Percentiles rank a stretch among this genome's conserved stretches.
These are phyloP conservation scores for Xylaria flabelliformis DNA, from an alignment of 495 filamentous ascomycete species.

Conservation along the genomic window DNA sequence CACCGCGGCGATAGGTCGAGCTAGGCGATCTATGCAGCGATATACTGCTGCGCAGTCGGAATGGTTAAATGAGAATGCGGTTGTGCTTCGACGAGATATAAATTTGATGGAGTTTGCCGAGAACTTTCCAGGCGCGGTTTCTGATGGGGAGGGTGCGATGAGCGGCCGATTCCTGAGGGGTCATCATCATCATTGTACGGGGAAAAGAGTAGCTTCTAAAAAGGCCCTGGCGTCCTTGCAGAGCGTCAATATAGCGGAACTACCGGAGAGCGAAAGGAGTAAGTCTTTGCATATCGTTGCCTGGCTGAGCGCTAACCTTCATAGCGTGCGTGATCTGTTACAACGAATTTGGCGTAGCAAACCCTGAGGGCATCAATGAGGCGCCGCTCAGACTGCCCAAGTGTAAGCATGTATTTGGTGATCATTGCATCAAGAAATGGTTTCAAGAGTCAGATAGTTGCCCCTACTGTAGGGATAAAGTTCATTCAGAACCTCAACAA, in stretches of 20 bases:
- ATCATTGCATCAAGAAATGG: slow-evolving; percentile 67
- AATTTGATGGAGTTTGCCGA: slow-evolving; percentile 29
- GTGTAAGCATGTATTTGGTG: slow-evolving; percentile 65
- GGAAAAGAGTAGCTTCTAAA: slow-evolving; percentile 54
- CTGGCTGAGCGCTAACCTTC: slow-evolving; percentile 14
- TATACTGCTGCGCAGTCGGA: slow-evolving; percentile 27
- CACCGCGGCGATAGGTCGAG: slow-evolving; percentile 8
- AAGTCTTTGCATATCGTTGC: slow-evolving; percentile 34
- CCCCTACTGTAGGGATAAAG: slow-evolving; percentile 63
- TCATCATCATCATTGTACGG: slow-evolving; percentile 34
- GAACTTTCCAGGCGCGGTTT: slow-evolving; percentile 21
- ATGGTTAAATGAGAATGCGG: slow-evolving; percentile 21
- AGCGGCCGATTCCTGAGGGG: slow-evolving; percentile 49
- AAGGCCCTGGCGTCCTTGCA: slow-evolving; percentile 53
- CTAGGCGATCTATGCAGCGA: slow-evolving; percentile 19
- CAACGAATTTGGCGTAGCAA: slow-evolving; percentile 59
- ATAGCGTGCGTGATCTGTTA: slow-evolving; percentile 64
- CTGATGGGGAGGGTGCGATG: slow-evolving; percentile 39
- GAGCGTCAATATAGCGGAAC: slow-evolving; percentile 47
- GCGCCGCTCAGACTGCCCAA: slow-evolving; percentile 58
- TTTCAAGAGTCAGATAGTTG: slow-evolving; percentile 64
- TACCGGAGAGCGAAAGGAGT: slow-evolving; percentile 56
- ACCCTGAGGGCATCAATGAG: slow-evolving; percentile 59
- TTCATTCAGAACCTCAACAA: slow-evolving; percentile 54
- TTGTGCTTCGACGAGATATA: slow-evolving; percentile 20